Conservation (phyloP, 768 basidiomycete species). For the Infundibulicybe gibba region DNA sequence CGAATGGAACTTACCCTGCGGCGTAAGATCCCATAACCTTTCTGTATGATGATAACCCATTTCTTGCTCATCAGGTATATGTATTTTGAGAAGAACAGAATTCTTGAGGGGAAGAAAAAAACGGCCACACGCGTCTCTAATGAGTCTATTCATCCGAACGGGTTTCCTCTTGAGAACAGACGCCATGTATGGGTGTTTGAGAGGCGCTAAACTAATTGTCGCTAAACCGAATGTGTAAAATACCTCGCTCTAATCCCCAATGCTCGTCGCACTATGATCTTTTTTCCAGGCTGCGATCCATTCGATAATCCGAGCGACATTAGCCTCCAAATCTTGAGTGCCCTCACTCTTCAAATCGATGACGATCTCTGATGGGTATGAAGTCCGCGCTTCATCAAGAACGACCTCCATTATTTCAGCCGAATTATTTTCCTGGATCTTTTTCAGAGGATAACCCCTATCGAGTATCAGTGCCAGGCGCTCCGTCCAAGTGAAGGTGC, state of each 20-base stretch:
- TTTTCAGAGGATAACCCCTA: slow-evolving; percentile 85
- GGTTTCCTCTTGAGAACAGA: slow-evolving; percentile 23
- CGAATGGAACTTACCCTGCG: slow-evolving; percentile 41
- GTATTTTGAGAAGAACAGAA: too few relatives aligned
- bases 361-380: slow-evolving; percentile 83
- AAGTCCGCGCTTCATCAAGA: slow-evolving; percentile 80
- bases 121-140: slow-evolving; percentile 31
- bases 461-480: slow-evolving; percentile 3
- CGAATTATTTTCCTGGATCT: slow-evolving; percentile 97
- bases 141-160: slow-evolving; percentile 23
- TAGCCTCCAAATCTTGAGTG: slow-evolving; percentile 78
- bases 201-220: background rate
- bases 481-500: slow-evolving; percentile 12
- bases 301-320: slow-evolving; percentile 80
- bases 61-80: too few relatives aligned
- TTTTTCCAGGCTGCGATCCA: slow-evolving; percentile 81
- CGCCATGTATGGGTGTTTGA: slow-evolving; percentile 14
- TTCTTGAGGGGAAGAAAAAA: slow-evolving; percentile 46
- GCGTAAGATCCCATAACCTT: slow-evolving; percentile 34
- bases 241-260: slow-evolving; percentile 2
- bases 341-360: slow-evolving; percentile 79
- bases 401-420: slow-evolving; percentile 98
- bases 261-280: slow-evolving; percentile 22
- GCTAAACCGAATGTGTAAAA: background rate
- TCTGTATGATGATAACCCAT: background rate